Base-by-base conservation (phyloP, 768 basidiomycete species). In the Butyriboletus loyo region DNA sequence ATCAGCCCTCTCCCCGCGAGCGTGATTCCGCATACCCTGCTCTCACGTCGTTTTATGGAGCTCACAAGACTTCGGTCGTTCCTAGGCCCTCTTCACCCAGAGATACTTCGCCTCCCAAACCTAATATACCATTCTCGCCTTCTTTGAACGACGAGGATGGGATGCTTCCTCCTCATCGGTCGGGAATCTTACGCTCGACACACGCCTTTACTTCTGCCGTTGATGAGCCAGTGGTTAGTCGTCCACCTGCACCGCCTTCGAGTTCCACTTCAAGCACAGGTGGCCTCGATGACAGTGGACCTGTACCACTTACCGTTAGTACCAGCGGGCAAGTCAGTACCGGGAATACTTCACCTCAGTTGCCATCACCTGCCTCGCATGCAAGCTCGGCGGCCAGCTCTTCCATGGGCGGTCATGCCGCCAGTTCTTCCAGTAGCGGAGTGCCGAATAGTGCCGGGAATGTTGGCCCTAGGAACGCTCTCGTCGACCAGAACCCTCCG, bases 401-500 rank as follows among this genome's bases (percentile, higher is more conserved):
- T 24, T 68, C 70, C 5, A 45, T 39, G 1, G 66, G 69, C 13
- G 70, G 68, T 25, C 66, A 57, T 8, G 59, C 56, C 2, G 34
- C 68, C 21, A 72, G 68, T 37, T 66, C 68, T 42, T 72, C 68
- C 7, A 66, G 68, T 43, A 55, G 56, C 1, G 68, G 69, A 14
- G 44, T 58, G 27, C 56, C 51, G 14, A 68, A 66, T 43, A 32
- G 36, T 10, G n/a, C 34, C 3, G 60, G 66, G 4, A 60, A 58
- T 19, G 57, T 63, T 32, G 66, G 61, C 13, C 65, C 74, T 13
- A 68, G 73, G 56, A 76, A 74, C 37, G 55, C 59, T 21, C 73
- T 76, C 25, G 74, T 85, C 32, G 96, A 98, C 72, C 92, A 96
- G 74, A 98, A 98, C 68, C 95, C 95, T 62, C 95, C 95, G 14